Evolutionary conservation across 1,284 basidiomycete genomes (phyloP).

Genomic region (Leucoagaricus sp.): DNA sequence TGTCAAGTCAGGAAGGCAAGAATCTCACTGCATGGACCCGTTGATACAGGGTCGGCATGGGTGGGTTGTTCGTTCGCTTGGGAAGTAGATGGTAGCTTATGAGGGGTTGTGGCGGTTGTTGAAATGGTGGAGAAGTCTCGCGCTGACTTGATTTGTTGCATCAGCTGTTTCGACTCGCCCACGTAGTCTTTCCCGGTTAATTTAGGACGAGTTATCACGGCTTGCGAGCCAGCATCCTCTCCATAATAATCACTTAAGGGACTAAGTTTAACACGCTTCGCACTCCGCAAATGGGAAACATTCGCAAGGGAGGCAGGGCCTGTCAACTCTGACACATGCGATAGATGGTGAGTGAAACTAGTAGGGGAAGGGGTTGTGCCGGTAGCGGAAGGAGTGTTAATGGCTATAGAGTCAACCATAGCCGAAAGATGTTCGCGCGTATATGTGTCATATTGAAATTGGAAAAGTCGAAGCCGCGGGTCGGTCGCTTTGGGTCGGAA

Average conservation of each 20-base stretch:
- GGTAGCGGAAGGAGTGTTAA: slow-evolving; percentile 69
- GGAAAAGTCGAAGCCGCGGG: slow-evolving; percentile 82
- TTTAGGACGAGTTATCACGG: slow-evolving; percentile 49
- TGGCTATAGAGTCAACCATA: slow-evolving; percentile 86
- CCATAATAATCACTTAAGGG: slow-evolving; percentile 54
- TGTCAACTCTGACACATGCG: slow-evolving; percentile 44
- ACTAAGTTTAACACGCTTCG: slow-evolving; percentile 77
- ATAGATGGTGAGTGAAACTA: slow-evolving; percentile 42
- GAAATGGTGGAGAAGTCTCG: slow-evolving; percentile 75
- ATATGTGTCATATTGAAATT: slow-evolving; percentile 92
- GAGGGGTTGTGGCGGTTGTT: slow-evolving; percentile 45
- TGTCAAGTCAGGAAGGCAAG: background rate
- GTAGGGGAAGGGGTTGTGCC: slow-evolving; percentile 44
- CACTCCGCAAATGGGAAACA: slow-evolving; percentile 57
- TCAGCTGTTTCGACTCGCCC: slow-evolving; percentile 68
- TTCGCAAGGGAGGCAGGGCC: slow-evolving; percentile 34
- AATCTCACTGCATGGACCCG: background rate
- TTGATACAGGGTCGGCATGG: background rate
- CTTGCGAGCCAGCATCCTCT: slow-evolving; percentile 44
- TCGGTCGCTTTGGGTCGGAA: too few relatives aligned
- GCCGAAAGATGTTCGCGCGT: slow-evolving; percentile 91
- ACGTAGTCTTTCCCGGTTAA: slow-evolving; percentile 62
- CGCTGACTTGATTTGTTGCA: slow-evolving; percentile 75
- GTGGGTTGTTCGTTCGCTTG: slow-evolving; percentile 16
- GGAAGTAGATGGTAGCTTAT: slow-evolving; percentile 24